Base-by-base conservation (phyloP, 768 basidiomycete species). In the Psilocybe cyanescens region DNA sequence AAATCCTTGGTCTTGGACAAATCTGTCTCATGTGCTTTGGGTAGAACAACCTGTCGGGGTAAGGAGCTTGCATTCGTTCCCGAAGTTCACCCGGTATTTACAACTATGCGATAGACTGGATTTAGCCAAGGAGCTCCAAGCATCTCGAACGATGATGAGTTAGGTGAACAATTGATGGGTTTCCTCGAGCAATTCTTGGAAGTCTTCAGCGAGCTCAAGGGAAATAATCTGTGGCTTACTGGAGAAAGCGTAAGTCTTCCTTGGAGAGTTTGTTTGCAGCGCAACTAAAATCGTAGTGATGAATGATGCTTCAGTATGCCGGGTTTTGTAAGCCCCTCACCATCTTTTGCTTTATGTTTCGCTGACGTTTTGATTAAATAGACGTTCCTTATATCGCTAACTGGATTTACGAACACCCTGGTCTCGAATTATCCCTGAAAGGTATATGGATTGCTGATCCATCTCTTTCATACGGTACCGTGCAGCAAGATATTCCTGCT, bases 21-120 rank as follows among this genome's bases (percentile, higher is more conserved):
- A 89, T 63, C 75, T 90, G 5, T 86, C 87, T 12, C 84, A 87
- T 62, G 74, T 89, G 24, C 73, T 90, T 35, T 91, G 82, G 78
- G 83, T 91, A 9, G 90, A 91, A 60, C 90, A 90, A 67, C 89
- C 89, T 8, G 85, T 90, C 37, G 89, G 89, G 52, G 79, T 79
- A 71, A n/a, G 72, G 55, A 3, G 8, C 41, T 17, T 33, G 8
- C 44, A 44, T 39, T 45, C 30, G 8, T 44, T 1, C 11, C 8
- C 30, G 24, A 30, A 33, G 16, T 51, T 24, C 33, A 3, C 24
- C 17, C 45, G 17, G 51, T 39, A 47, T 54, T 47, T 53, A 50
- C 17, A 51, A 31, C 1, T 46, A 30, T 49, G 4, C 19, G 45
- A 16, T 50, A 82, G 68, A 91, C 89, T 5, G 90, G 90, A 0